Percentiles rank a stretch among this genome's conserved stretches.
phyloP scores from a whole-genome alignment of 2,329 filamentous ascomycete genomes.

The Fusarium cicatricum region DNA sequence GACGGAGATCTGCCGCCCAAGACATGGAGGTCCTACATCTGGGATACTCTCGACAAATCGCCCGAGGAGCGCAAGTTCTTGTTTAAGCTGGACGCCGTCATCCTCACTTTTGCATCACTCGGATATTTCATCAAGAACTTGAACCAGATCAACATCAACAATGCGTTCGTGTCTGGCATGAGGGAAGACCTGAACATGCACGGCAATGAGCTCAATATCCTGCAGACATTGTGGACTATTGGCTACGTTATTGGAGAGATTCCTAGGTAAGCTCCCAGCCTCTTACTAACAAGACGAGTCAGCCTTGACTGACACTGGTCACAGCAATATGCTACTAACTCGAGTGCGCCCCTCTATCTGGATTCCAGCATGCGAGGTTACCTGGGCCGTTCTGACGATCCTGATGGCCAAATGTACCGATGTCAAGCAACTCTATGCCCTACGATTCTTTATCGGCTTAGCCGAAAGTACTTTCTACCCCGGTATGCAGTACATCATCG shows the following conservation, averaged over 20 bases:
- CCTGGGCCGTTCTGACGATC: conserved; percentile 45
- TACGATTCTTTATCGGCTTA: conserved; percentile 55
- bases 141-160: conserved; percentile 48
- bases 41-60: conserved; percentile 57
- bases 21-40: conserved; percentile 58
- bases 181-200: conserved; percentile 61
- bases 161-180: conserved; percentile 54
- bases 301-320: background rate
- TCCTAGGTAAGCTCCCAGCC: conserved; percentile 39
- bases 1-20: conserved; percentile 43
- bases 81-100: conserved; percentile 53
- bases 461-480: conserved; percentile 51
- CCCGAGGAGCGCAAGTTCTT: conserved; percentile 52
- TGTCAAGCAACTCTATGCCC: conserved; percentile 47
- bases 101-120: conserved; percentile 49
- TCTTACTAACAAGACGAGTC: no score
- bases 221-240: conserved; percentile 62
- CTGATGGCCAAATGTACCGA: conserved; percentile 50
- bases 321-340: conserved; percentile 47
- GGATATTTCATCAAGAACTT: conserved; percentile 52
- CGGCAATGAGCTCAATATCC: conserved; percentile 57
- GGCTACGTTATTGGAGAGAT: conserved; percentile 63
- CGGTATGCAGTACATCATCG: conserved; percentile 51
- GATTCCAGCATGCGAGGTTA: conserved; percentile 50
- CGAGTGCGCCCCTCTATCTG: conserved; percentile 51